phyloP scores from a whole-genome alignment of 177 flowering plant genomes.

The Telopea speciosissima region DNA sequence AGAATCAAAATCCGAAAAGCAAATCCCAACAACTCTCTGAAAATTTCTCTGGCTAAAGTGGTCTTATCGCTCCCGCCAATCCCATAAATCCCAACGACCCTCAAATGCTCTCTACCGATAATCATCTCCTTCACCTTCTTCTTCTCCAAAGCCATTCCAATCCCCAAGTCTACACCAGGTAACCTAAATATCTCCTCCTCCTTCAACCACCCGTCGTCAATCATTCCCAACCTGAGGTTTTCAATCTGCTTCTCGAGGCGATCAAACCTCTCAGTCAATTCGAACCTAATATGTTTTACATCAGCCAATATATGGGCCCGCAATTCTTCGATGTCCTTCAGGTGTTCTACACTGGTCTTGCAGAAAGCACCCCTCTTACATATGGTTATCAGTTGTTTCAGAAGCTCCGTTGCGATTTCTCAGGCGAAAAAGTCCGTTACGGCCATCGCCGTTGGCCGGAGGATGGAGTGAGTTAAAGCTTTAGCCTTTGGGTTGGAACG shows the following conservation, averaged over 20 bases:
- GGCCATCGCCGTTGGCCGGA: slow-evolving; percentile 27
- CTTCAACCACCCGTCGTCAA: slow-evolving; percentile 25
- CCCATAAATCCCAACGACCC: slow-evolving; percentile 58
- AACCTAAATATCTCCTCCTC: slow-evolving; percentile 28
- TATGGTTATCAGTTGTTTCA: slow-evolving; percentile 35
- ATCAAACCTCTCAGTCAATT: slow-evolving; percentile 40
- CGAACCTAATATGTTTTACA: slow-evolving; percentile 22
- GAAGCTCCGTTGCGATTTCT: slow-evolving; percentile 59
- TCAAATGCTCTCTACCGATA: slow-evolving; percentile 27
- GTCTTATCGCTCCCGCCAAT: slow-evolving; percentile 86
- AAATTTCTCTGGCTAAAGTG: slow-evolving; percentile 60
- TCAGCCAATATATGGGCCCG: slow-evolving; percentile 26
- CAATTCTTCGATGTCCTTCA: slow-evolving; percentile 32
- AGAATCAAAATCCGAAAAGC: no score
- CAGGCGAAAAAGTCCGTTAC: slow-evolving; percentile 57
- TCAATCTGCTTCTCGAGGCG: slow-evolving; percentile 37
- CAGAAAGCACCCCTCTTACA: slow-evolving; percentile 30
- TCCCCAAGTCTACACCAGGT: slow-evolving; percentile 25
- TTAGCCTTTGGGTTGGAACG: no score
- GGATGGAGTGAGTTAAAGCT: neutral
- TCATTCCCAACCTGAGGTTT: slow-evolving; percentile 33
- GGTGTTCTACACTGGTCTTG: slow-evolving; percentile 40
- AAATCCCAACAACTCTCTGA: no score
- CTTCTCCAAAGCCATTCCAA: slow-evolving; percentile 47
- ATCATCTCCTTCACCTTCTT: slow-evolving; percentile 62